Evolutionary conservation across 108 stramenopile species (phyloP), one percentile per base, ranked within the genome.

Genomic region (Nitzschia inconspicua): DNA sequence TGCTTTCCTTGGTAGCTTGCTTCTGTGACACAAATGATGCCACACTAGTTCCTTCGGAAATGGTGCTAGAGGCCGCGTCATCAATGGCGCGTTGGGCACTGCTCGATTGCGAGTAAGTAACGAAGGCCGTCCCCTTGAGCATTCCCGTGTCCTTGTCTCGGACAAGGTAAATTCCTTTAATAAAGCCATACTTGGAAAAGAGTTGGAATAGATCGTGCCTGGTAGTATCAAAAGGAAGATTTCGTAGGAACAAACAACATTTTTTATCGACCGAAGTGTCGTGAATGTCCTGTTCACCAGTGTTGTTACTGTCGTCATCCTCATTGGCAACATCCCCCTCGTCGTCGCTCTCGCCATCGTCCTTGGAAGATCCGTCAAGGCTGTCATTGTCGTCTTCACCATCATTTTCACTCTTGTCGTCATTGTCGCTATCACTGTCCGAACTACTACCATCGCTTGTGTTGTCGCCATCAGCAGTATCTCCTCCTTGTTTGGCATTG

Each of bases 201-300:
- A 84, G 62, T 49, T 88, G 70, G 59, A 88, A 87, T 6, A 99
- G 22, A 44, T 90, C 92, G 44, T 90, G 79, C 29, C 92, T 70
- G 28, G 93, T 94, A 24, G 86, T 68, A 72, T 98, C 98, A 66
- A 97, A 99, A 11, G 96, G 91, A 35, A 99, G 65, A 67, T 98
- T 97, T 25, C 98, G 86, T 19, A 99, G 43, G 58, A 99, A 99
- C 1, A 98, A 49, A 30, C 65, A 58, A 9, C 77, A 68, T 30
- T 73, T 66, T 24, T 73, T 75, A 16, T 64, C 42, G 0, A 70
- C 57, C 9, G 49, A 27, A 28, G 55, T 46, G 20, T 70, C 36
- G 19, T 19, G 41, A 22, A 28, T 44, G 24, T 60, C 67, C 13
- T 73, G 69, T 27, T 76, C 64, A 14, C 47, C 63, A 18, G 69